Base-by-base conservation (phyloP, 495 filamentous ascomycete genomes). In the Penicillium verhagenii region DNA sequence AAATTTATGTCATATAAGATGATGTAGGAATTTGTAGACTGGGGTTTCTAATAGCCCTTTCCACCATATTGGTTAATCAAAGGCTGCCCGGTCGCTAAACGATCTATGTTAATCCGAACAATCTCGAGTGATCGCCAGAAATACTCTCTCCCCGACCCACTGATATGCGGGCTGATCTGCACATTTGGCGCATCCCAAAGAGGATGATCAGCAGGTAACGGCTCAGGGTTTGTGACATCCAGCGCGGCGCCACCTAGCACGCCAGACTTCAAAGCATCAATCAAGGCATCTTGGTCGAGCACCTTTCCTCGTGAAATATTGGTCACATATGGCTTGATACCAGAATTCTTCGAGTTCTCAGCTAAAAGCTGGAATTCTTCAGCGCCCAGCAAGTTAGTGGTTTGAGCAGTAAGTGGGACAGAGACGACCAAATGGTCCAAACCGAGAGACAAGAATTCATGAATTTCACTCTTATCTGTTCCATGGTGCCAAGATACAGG, bases 141-240 rank as follows among this genome's bases (percentile, higher is more conserved):
- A 72, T 92, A 89, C 43, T 76, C 75, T 14, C 62, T 70, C 6
- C 82, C 83, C 44, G 77, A 42, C 1, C 86, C 82, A 68, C 88
- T 90, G 16, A 91, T 71, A 79, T 96, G 91, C 26, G 91, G 91
- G 55, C 88, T 92, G 48, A 96, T 79, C 43, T 86, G 79, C 21
- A 88, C 76, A 72, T 93, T 92, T 53, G 82, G 77, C 59, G 84
- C 72, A n/a, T 79, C 81, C 83, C 89, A 94, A 28, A 96, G 66
- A 52, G 84, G 80, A 67, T 86, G 80, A 9, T 87, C 84, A 23
- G 72, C 55, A 0, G 89, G 88, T 58, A 96, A 64, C 0, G 91
- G 91, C 61, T 96, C 91, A 0, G 91, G 91, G 50, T 93, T 88
- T 8, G 89, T 86, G 0, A 95, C 91, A 67, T 96, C 91, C 20